Evolutionary conservation across 176 grass and related monocot species (phyloP).

Genomic region (Cocos nucifera): DNA sequence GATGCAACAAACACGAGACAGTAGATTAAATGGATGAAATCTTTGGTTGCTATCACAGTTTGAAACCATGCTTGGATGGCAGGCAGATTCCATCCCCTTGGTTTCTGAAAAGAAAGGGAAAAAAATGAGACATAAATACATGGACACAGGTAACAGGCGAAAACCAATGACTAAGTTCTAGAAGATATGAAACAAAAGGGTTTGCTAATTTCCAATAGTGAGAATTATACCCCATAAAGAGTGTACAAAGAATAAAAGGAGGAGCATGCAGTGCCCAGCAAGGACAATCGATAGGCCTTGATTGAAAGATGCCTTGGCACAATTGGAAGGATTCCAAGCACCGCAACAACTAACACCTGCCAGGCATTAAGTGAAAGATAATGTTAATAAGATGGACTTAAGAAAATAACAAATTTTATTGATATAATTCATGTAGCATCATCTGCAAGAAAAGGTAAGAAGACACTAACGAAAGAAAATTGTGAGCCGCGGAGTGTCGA

Average conservation of each 20-base stretch:
- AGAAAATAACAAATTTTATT: no score
- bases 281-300: constrained; percentile 74
- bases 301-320: constrained; percentile 49
- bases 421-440: no score
- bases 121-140: neutral
- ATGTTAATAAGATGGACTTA: no score
- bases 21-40: constrained; percentile 88
- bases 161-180: no score
- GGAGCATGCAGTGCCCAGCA: constrained; percentile 77
- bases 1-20: constrained; percentile 80
- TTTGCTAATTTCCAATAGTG: no score
- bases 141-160: no score
- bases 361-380: neutral
- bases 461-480: no score
- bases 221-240: constrained; percentile 44
- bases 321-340: constrained; percentile 81
- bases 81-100: constrained; percentile 59
- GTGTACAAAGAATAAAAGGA: constrained; percentile 65
- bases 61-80: constrained; percentile 62
- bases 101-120: constrained; percentile 44
- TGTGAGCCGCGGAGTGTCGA: no score
- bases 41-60: constrained; percentile 65
- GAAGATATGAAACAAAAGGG: no score
- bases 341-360: constrained; percentile 67
- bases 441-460: no score